phyloP scores from a whole-genome alignment of 176 grass and related monocot species.

The Echinochloa phyllopogon region DNA sequence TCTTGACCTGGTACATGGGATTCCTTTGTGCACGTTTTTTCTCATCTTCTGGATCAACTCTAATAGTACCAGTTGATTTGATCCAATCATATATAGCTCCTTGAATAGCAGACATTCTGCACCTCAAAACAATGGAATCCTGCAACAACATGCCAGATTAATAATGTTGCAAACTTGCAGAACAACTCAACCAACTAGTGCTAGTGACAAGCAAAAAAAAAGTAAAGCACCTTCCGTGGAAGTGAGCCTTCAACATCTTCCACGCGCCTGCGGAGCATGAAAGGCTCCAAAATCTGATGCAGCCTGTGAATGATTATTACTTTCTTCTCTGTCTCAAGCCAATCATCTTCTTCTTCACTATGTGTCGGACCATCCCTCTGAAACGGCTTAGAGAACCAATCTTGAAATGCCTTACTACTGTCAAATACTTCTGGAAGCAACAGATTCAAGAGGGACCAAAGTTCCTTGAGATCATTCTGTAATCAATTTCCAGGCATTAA shows the following conservation, averaged over 20 bases:
- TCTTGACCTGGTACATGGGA: conserved; percentile 88
- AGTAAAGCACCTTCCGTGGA: conserved; percentile 72
- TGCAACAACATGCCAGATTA: conserved; percentile 49
- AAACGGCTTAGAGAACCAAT: conserved; percentile 99
- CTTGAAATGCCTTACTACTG: conserved; percentile 97
- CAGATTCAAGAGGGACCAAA: conserved; percentile 97
- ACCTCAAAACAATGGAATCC: conserved; percentile 92
- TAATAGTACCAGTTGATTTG: conserved; percentile 98
- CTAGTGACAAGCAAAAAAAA: conserved; percentile 29
- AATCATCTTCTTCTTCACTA: conserved; percentile 90
- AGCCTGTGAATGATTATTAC: conserved; percentile 97
- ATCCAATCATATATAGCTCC: conserved; percentile 98
- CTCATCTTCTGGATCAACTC: conserved; percentile 99
- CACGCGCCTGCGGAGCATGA: conserved; percentile 93
- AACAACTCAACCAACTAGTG: conserved; percentile 8
- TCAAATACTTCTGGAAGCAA: conserved; percentile 99
- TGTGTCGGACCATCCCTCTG: conserved; percentile 74
- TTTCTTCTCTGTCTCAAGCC: conserved; percentile 99
- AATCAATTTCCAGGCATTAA: conserved; percentile 39
- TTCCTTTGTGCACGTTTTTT: conserved; percentile 68
- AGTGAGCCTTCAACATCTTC: conserved; percentile 99
- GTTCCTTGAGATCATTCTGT: conserved; percentile 99
- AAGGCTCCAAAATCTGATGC: conserved; percentile 98
- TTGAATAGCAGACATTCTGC: conserved; percentile 98
- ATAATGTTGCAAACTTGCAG: conserved; percentile 7